Evolutionary conservation across 1,139 yeast species (phyloP), one percentile per base, ranked within the genome.

Genomic region (Petasospora fabianii): DNA sequence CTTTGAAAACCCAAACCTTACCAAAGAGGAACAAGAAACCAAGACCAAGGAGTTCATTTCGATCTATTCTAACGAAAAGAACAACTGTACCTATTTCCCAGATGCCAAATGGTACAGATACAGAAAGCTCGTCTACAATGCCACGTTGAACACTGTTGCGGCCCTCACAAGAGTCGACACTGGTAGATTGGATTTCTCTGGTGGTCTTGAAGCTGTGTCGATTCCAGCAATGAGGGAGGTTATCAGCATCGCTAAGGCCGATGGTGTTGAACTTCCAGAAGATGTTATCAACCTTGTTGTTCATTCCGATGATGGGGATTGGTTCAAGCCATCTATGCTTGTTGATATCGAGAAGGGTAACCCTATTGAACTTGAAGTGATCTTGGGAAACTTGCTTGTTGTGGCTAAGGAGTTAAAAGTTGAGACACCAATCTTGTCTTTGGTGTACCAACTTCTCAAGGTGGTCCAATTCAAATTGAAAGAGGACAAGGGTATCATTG

Each of bases 261-360:
- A 75, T 39, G 86, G 86, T 5, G 73, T 77, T 34, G 67, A 62
- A 2, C 54, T 81, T 31, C 75, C 75, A 9, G 67, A 60, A 18
- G 66, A 58, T 3, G 58, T 66, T 24, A 69, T 70, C 47, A 70
- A 74, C 19, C 51, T 53, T 42, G 76, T 77, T 68, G 61, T 77
- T 35, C 74, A 73, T 49, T 67, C 75, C 30, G 84, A 82, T 44
- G 84, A 77, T 50, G 84, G 84, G 5, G 62, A 70, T 24, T 79
- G 76, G 64, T 82, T 79, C 58, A 62, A 71, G 33, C 92, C 90
- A 1, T 80, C 87, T 13, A 83, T 82, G 88, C 71, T 77, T 47
- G 78, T 84, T 13, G 95, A 84, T 59, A 68, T 73, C 20, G 72
- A 83, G 43, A 81, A 82, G 60, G 77, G 78, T 13, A 83, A 82